These are phyloP conservation scores for Pseudogymnoascus sp. DNA, from an alignment of 2,329 filamentous ascomycete genomes.

Conservation along the genomic window DNA sequence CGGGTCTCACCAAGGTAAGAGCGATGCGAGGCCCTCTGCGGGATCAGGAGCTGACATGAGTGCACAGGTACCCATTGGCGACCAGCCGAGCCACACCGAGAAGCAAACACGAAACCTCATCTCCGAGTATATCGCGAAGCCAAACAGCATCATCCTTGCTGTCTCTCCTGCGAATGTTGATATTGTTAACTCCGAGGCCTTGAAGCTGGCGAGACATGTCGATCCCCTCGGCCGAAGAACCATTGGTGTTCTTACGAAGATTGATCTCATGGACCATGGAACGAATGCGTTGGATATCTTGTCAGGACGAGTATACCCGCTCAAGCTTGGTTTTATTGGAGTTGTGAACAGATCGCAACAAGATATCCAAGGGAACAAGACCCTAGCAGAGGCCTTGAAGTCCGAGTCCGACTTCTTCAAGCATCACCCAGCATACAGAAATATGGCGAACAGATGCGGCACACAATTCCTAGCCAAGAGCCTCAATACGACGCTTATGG, in stretches of 20 bases:
- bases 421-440: constrained; percentile 93
- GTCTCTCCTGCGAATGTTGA: constrained; percentile 98
- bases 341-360: constrained; percentile 98
- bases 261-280: constrained; percentile 97
- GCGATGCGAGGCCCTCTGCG: neutral
- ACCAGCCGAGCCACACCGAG: constrained; percentile 96
- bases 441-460: constrained; percentile 88
- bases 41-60: neutral
- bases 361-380: constrained; percentile 92
- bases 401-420: constrained; percentile 93
- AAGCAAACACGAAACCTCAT: constrained; percentile 97
- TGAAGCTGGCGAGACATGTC: constrained; percentile 95
- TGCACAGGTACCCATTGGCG: constrained; percentile 80
- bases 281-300: constrained; percentile 97
- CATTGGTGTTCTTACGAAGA: constrained; percentile 93
- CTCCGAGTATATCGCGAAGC: constrained; percentile 96
- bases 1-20: constrained; percentile 83
- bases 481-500: constrained; percentile 90
- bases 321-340: constrained; percentile 96
- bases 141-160: constrained; percentile 94
- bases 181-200: constrained; percentile 93
- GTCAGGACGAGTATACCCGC: constrained; percentile 90
- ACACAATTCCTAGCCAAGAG: constrained; percentile 93
- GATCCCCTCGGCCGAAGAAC: constrained; percentile 90
- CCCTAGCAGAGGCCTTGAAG: constrained; percentile 84